Conservation (phyloP, 768 basidiomycete species). For the Suillus lakei region DNA sequence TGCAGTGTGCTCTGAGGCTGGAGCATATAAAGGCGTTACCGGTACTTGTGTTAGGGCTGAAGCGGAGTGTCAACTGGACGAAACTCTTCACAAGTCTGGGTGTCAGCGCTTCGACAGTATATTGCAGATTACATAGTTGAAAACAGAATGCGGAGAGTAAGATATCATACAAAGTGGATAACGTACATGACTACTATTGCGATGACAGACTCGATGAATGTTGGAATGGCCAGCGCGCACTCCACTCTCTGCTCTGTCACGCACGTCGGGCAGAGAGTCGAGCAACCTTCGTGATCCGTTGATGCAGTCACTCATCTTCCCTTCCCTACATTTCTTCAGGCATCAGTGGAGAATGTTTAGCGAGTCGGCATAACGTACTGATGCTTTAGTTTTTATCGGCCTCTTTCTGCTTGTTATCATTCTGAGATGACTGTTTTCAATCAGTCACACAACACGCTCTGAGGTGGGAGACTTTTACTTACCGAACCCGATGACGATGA, state of each 20-base stretch:
- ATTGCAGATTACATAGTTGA: not conserved
- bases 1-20: too few relatives aligned
- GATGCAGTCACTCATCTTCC: not conserved
- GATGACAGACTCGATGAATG: not conserved
- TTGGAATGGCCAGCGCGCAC: not conserved
- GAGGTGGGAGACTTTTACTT: too few relatives aligned
- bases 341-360: not conserved
- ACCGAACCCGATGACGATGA: not conserved
- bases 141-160: not conserved
- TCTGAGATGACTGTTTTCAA: not conserved
- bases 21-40: too few relatives aligned
- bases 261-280: not conserved
- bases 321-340: not conserved
- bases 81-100: not conserved
- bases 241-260: not conserved
- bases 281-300: not conserved
- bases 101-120: not conserved
- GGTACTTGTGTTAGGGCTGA: too few relatives aligned
- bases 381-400: too few relatives aligned
- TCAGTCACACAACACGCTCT: not conserved
- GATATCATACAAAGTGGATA: not conserved
- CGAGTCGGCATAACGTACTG: not conserved
- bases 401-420: not conserved
- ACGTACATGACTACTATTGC: too few relatives aligned
- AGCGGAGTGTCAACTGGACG: too few relatives aligned